Percentiles rank a stretch among this genome's conserved stretches.
Conservation (phyloP, 192 early-diverging fungal genomes). For the Mortierella alpina region DNA sequence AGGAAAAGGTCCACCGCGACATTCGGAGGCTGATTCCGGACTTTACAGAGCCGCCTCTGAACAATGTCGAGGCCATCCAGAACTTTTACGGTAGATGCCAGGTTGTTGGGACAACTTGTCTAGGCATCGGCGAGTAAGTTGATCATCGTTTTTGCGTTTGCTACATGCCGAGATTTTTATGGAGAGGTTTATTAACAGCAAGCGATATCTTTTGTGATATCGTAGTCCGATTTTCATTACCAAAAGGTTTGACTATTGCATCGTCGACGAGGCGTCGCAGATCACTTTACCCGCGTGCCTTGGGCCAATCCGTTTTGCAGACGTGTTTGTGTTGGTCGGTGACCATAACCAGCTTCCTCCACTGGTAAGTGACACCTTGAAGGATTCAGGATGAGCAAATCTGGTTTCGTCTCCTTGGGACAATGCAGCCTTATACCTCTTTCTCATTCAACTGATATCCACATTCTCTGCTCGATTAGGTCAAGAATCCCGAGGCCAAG, state of each 20-base stretch:
- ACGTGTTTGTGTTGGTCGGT: conserved; percentile 92
- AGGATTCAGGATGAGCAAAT: not conserved
- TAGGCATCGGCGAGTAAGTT: conserved; percentile 84
- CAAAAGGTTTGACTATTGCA: conserved; percentile 92
- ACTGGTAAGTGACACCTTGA: conserved; percentile 64
- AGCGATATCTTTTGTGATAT: not conserved
- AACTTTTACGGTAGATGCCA: conserved; percentile 67
- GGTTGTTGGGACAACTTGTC: conserved; percentile 90
- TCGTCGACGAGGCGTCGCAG: conserved; percentile 97
- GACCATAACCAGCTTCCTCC: conserved; percentile 97
- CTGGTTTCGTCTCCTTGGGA: not conserved
- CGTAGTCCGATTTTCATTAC: conserved; percentile 75
- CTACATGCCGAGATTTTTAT: not conserved
- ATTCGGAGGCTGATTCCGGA: conserved; percentile 15
- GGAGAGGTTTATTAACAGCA: not conserved
- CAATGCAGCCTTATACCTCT: not conserved
- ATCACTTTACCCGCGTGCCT: conserved; percentile 90
- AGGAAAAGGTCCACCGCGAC: conserved; percentile 59
- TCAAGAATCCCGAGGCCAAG: conserved; percentile 66
- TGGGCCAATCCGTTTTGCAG: conserved; percentile 85
- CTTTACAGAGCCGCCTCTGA: conserved; percentile 50
- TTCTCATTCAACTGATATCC: conserved; percentile 16
- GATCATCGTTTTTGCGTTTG: conserved; percentile 4
- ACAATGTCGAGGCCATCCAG: conserved; percentile 70
- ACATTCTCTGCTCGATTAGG: conserved; percentile 30